Evolutionary conservation across 2,329 filamentous ascomycete species (phyloP).

Genomic region (Xylariaceae sp.): DNA sequence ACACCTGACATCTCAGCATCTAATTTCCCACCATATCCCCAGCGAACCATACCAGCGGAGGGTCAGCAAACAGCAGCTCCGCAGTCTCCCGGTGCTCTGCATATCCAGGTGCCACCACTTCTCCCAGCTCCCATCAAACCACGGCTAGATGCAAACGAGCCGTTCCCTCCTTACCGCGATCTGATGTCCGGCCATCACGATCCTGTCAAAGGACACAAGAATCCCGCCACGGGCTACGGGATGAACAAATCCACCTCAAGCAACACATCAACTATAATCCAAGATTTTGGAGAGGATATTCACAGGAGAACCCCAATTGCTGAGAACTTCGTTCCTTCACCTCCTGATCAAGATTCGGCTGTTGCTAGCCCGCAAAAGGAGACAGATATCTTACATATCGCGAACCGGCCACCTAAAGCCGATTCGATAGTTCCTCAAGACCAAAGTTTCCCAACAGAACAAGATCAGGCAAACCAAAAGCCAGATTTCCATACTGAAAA

Average conservation of each 20-base stretch:
- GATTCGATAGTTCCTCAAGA: too few species aligned
- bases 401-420: too few species aligned
- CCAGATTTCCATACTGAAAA: too few species aligned
- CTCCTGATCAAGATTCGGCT: too few species aligned
- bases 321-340: conserved; percentile 24
- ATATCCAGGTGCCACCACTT: not conserved
- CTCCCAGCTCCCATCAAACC: not conserved
- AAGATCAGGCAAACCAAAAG: too few species aligned
- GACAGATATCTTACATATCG: too few species aligned
- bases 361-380: too few species aligned
- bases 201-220: not conserved
- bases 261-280: not conserved
- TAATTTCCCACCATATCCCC: conserved; percentile 1
- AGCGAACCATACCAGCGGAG: not conserved
- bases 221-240: not conserved
- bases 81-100: not conserved
- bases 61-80: not conserved
- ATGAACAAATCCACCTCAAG: not conserved
- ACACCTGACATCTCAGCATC: conserved; percentile 4
- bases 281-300: not conserved
- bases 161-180: conserved; percentile 32
- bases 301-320: conserved; percentile 27
- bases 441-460: too few species aligned
- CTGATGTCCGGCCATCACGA: conserved; percentile 11
- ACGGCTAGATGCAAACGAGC: conserved; percentile 8